A percentile compares a stretch with the other conserved stretches of the same genome.
phyloP scores from a whole-genome alignment of 371 early-diverging fungal genomes.

The Saksenaea vasiformis region DNA sequence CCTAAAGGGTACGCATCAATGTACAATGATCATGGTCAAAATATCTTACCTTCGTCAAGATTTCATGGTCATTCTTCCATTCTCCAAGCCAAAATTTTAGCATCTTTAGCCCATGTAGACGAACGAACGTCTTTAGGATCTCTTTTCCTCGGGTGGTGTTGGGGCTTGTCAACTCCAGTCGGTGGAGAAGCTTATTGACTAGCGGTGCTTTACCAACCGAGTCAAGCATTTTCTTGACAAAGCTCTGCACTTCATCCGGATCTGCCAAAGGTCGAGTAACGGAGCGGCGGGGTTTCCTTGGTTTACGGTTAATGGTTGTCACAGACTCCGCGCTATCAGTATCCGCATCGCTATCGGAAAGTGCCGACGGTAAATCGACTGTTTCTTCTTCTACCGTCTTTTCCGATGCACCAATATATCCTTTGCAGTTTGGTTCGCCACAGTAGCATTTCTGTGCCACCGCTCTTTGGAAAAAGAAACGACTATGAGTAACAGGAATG shows the following conservation, averaged over 20 bases:
- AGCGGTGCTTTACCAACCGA: conserved; percentile 58
- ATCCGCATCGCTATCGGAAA: conserved; percentile 37
- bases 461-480: conserved; percentile 46
- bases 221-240: conserved; percentile 68
- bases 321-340: conserved; percentile 23
- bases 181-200: conserved; percentile 50
- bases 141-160: conserved; percentile 36
- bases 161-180: conserved; percentile 37
- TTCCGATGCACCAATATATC: conserved; percentile 82
- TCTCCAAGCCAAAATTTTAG: conserved; percentile 52
- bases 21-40: neutral
- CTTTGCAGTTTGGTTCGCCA: conserved; percentile 87
- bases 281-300: conserved; percentile 23
- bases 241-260: conserved; percentile 62
- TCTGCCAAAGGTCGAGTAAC: conserved; percentile 42
- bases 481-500: neutral
- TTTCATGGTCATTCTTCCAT: conserved; percentile 45
- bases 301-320: conserved; percentile 27
- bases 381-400: conserved; percentile 44
- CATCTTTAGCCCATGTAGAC: conserved; percentile 51
- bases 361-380: conserved; percentile 25
- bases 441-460: conserved; percentile 93
- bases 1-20: conserved; percentile 5
- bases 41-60: conserved; percentile 34
- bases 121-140: conserved; percentile 40